phyloP scores from a whole-genome alignment of 805 yeast species.

The Metschnikowia gelsemii region DNA sequence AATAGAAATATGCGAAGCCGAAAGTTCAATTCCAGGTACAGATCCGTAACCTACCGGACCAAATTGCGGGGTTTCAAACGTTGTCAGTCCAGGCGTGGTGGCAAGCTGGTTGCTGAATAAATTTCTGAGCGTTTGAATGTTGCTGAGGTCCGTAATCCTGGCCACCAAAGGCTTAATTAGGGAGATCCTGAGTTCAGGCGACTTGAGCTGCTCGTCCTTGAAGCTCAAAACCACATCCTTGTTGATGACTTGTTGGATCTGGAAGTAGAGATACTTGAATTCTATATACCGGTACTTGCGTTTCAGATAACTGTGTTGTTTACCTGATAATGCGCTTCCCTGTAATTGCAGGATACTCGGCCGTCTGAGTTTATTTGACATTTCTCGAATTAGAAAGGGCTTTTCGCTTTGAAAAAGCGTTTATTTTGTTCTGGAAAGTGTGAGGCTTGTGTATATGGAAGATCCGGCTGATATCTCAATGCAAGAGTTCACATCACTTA shows the following conservation, averaged over 20 bases:
- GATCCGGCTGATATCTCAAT: no score
- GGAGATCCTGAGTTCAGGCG: slow-evolving; percentile 50
- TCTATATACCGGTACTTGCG: slow-evolving; percentile 29
- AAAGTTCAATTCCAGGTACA: slow-evolving; percentile 8
- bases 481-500: no score
- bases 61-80: slow-evolving; percentile 21
- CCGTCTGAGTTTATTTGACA: slow-evolving; percentile 4
- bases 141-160: slow-evolving; percentile 39
- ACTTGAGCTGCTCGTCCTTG: slow-evolving; percentile 50
- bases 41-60: slow-evolving; percentile 20
- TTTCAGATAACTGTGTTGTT: slow-evolving; percentile 8
- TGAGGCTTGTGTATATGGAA: no score
- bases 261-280: slow-evolving; percentile 40
- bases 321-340: slow-evolving; percentile 7
- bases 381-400: no score
- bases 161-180: slow-evolving; percentile 48
- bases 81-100: slow-evolving; percentile 7
- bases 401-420: no score
- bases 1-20: slow-evolving; percentile 24
- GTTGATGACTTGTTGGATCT: slow-evolving; percentile 43
- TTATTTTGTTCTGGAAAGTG: no score
- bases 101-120: slow-evolving; percentile 28
- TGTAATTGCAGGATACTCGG: slow-evolving; percentile 3
- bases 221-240: slow-evolving; percentile 44
- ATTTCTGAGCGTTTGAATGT: slow-evolving; percentile 31